Percentiles rank a stretch among this genome's conserved stretches.
Evolutionary conservation across 2,329 filamentous ascomycete genomes (phyloP).

Genomic region (Penicillium capsulatum): DNA sequence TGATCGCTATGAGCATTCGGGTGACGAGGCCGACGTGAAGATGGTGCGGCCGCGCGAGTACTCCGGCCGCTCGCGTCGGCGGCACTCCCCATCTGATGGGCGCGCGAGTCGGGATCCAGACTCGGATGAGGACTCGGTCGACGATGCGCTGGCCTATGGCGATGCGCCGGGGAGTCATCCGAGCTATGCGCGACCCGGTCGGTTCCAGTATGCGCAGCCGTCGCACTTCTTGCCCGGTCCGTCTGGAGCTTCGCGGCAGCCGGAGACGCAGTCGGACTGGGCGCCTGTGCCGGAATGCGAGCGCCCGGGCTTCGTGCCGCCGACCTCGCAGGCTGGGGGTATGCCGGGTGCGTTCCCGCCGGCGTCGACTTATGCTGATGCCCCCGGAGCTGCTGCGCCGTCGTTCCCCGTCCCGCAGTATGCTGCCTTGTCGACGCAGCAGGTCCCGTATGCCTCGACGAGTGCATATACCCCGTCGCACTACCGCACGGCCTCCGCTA

Average conservation of each 20-base stretch:
- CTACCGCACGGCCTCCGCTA: conserved; percentile 30
- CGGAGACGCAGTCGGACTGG: conserved; percentile 30
- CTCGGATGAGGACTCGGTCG: conserved; percentile 25
- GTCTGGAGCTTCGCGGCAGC: conserved; percentile 13
- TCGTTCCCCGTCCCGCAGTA: conserved; percentile 33
- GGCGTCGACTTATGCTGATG: conserved; percentile 20
- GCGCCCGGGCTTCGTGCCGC: conserved; percentile 42
- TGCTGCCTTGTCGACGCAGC: conserved; percentile 21
- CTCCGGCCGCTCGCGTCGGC: conserved; percentile 17
- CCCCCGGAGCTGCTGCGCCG: conserved; percentile 18
- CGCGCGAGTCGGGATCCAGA: conserved; percentile 23
- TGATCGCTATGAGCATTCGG: conserved; percentile 28
- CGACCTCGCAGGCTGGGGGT: conserved; percentile 27
- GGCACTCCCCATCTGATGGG: conserved; percentile 20
- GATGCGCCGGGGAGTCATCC: conserved; percentile 30
- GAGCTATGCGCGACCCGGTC: conserved; percentile 32
- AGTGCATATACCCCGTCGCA: conserved; percentile 24
- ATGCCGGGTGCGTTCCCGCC: conserved; percentile 34
- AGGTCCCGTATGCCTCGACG: conserved; percentile 19
- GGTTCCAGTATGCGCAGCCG: conserved; percentile 33
- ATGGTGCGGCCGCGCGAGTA: conserved; percentile 13
- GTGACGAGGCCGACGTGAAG: conserved; percentile 19
- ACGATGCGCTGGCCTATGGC: conserved; percentile 39
- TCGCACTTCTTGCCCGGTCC: conserved; percentile 14
- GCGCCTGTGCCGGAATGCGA: conserved; percentile 39